Conservation (phyloP, 2,329 filamentous ascomycete genomes). For the Ophiostoma fasciatum region DNA sequence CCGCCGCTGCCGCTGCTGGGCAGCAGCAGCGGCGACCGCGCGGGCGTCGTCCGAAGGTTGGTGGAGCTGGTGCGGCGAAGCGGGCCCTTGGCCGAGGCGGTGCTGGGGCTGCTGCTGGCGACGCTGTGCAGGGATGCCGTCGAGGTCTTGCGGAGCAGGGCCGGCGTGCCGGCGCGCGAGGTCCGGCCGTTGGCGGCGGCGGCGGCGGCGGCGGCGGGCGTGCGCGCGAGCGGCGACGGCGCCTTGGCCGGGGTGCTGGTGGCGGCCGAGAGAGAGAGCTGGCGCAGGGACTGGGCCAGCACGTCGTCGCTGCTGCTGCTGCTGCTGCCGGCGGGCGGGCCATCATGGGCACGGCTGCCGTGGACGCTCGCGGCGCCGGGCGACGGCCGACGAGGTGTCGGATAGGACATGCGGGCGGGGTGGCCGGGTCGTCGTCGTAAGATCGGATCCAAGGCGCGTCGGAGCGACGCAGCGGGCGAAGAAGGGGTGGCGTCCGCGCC, state of each 20-base stretch:
- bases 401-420: too few species aligned
- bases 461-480: too few species aligned
- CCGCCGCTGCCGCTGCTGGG: background rate
- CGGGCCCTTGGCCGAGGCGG: constrained; percentile 11
- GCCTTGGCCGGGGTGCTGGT: background rate
- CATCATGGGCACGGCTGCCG: background rate
- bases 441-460: too few species aligned
- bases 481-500: too few species aligned
- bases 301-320: constrained; percentile 4
- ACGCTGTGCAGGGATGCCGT: constrained; percentile 39
- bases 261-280: constrained; percentile 11
- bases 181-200: constrained; percentile 20
- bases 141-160: constrained; percentile 40
- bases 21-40: constrained; percentile 22
- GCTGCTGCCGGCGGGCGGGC: too few species aligned
- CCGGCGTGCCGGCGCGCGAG: constrained; percentile 33
- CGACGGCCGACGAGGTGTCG: too few species aligned
- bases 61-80: constrained; percentile 35
- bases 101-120: constrained; percentile 13
- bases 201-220: constrained; percentile 28
- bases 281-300: constrained; percentile 12
- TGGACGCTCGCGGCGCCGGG: background rate
- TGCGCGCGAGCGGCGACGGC: constrained; percentile 5
- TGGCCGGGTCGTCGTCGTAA: too few species aligned
- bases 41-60: constrained; percentile 27